Base-by-base conservation (phyloP, 1,139 yeast species). In the Scheffersomyces lignicola region DNA sequence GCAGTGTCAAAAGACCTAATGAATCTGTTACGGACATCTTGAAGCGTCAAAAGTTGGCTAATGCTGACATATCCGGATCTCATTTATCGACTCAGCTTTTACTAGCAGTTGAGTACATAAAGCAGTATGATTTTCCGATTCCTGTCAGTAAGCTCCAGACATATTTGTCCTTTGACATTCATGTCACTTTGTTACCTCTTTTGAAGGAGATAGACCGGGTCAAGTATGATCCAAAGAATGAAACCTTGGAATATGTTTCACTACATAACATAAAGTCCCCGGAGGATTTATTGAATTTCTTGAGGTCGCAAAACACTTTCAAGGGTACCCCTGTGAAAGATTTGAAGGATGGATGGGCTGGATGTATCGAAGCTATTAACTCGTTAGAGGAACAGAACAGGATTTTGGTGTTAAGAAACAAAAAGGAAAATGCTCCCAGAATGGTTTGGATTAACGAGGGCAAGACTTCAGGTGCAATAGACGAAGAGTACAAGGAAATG, bases 281-380 rank as follows among this genome's bases (percentile, higher is more conserved):
- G 3, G 86, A 81, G 38, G 96, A 88, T 44, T 67, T 94, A 42
- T 58, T 94, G 37, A 73, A 78, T 40, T 84, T 83, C 47, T 69
- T 94, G 40, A 75, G 90, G 49, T 71, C 81, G 16, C 97, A 89
- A 60, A 82, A 86, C 2, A 87, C 96, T 2, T 89, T 87, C 57
- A 87, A 82, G 52, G 98, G 98, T 3, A 75, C 85, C 2, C 70
- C 89, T 0, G 96, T 92, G 20, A 87, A 87, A 53, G 96, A 90
- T 51, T 70, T 94, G 40, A 83, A 82, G 51, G 99, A 94, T 55
- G 98, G 98, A 14, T 94, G 99, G 99, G 76, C 85, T 34, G 95
- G 90, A n/a, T 90, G 96, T 56, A 59, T 83, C 31, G 79, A 77
- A 5, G 85, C 94, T 0, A 79, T 92, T 18, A 80, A 80, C 33